phyloP scores from a whole-genome alignment of 2,329 filamentous ascomycete genomes.

The Rhinocladiella similis region DNA sequence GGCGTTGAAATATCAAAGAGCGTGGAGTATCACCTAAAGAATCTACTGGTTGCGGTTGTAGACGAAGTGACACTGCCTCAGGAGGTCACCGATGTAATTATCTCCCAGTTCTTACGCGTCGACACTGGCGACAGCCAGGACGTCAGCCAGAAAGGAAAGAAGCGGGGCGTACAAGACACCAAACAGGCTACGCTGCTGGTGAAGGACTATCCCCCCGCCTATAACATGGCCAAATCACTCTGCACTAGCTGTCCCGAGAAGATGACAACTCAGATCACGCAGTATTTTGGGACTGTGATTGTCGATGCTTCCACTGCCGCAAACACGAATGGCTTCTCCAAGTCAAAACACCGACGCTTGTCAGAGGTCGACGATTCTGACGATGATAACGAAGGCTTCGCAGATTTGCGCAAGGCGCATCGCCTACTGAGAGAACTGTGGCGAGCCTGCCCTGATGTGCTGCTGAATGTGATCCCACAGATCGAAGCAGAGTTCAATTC shows the following conservation, averaged over 20 bases:
- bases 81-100: constrained; percentile 85
- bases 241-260: constrained; percentile 88
- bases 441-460: constrained; percentile 82
- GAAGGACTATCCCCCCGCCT: constrained; percentile 87
- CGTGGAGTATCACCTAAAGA: constrained; percentile 88
- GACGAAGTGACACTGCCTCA: constrained; percentile 82
- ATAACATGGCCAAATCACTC: constrained; percentile 93
- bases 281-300: constrained; percentile 97
- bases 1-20: constrained; percentile 88
- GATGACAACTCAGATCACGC: constrained; percentile 90
- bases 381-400: constrained; percentile 77
- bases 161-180: constrained; percentile 61
- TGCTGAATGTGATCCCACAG: constrained; percentile 91
- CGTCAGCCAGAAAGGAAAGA: constrained; percentile 58
- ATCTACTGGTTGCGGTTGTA: constrained; percentile 78
- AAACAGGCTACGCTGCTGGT: constrained; percentile 81
- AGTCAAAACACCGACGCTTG: constrained; percentile 42
- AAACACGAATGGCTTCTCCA: constrained; percentile 39
- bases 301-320: constrained; percentile 68
- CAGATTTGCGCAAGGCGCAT: constrained; percentile 87
- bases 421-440: constrained; percentile 86
- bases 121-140: constrained; percentile 63
- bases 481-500: constrained; percentile 88
- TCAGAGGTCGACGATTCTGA: constrained; percentile 63
- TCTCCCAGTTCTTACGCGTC: constrained; percentile 91